Conservation (phyloP, 768 basidiomycete genomes). For the Rhizopogon roseolus region DNA sequence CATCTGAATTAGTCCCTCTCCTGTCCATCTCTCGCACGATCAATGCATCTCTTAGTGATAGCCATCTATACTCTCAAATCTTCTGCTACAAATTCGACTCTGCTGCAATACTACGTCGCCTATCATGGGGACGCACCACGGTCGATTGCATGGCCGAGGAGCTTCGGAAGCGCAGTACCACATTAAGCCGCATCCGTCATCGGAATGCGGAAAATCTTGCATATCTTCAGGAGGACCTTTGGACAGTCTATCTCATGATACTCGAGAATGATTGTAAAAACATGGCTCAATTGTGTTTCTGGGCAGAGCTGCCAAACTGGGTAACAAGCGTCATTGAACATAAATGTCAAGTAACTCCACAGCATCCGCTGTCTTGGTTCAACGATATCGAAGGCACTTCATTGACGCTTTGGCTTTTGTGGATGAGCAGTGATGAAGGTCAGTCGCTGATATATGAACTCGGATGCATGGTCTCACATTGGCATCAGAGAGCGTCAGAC, state of each 20-base stretch:
- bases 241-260: constrained; percentile 52
- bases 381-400: constrained; percentile 32
- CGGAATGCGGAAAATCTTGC: constrained; percentile 10
- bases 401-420: constrained; percentile 40
- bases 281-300: constrained; percentile 34
- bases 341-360: constrained; percentile 13
- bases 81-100: constrained; percentile 43
- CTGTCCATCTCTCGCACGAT: constrained; percentile 34
- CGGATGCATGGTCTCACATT: constrained; percentile 9
- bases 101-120: constrained; percentile 34
- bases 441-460: constrained; percentile 9
- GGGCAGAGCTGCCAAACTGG: constrained; percentile 33
- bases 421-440: constrained; percentile 41
- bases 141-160: constrained; percentile 36
- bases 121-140: constrained; percentile 32
- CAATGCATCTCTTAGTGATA: constrained; percentile 33
- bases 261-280: constrained; percentile 49
- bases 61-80: constrained; percentile 37
- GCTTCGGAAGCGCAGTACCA: constrained; percentile 36
- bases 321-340: constrained; percentile 12
- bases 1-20: constrained; percentile 32
- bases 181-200: constrained; percentile 37
- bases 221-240: constrained; percentile 36
- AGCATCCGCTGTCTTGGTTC: constrained; percentile 7
- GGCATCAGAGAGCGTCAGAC: constrained; percentile 26